Evolutionary conservation across 2,329 filamentous ascomycete genomes (phyloP).

Genomic region (Aspergillus chevalieri): DNA sequence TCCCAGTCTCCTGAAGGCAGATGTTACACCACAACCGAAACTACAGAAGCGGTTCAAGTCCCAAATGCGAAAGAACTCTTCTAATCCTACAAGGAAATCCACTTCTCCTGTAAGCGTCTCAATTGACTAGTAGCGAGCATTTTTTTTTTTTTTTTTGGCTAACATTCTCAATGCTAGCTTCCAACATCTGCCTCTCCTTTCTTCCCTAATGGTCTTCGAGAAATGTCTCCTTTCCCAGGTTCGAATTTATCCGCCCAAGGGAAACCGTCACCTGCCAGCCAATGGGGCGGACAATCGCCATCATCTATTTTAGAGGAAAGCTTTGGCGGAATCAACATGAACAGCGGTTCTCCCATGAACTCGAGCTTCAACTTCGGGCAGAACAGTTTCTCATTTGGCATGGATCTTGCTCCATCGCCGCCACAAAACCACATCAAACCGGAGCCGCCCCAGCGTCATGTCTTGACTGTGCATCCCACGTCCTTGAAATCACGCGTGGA

Average conservation of each 20-base stretch:
- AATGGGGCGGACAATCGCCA: conserved; percentile 39
- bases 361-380: conserved; percentile 31
- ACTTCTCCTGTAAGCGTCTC: conserved; percentile 25
- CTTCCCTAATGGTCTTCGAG: conserved; percentile 29
- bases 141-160: conserved; percentile 7
- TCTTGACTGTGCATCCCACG: conserved; percentile 58
- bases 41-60: conserved; percentile 18
- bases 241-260: conserved; percentile 24
- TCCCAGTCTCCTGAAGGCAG: conserved; percentile 35
- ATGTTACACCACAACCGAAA: conserved; percentile 19
- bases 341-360: conserved; percentile 37
- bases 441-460: conserved; percentile 32
- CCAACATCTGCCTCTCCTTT: conserved; percentile 23
- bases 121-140: background rate
- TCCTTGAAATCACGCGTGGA: conserved; percentile 86
- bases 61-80: conserved; percentile 23
- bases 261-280: conserved; percentile 24
- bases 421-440: conserved; percentile 21
- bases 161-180: conserved; percentile 13
- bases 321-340: conserved; percentile 42
- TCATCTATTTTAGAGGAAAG: conserved; percentile 41
- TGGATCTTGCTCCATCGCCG: conserved; percentile 27
- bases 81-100: conserved; percentile 14
- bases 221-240: conserved; percentile 32
- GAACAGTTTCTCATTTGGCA: conserved; percentile 31